These are phyloP conservation scores for Paramecium octaurelia DNA, from an alignment of 73 alveolate species.

Conservation along the genomic window DNA sequence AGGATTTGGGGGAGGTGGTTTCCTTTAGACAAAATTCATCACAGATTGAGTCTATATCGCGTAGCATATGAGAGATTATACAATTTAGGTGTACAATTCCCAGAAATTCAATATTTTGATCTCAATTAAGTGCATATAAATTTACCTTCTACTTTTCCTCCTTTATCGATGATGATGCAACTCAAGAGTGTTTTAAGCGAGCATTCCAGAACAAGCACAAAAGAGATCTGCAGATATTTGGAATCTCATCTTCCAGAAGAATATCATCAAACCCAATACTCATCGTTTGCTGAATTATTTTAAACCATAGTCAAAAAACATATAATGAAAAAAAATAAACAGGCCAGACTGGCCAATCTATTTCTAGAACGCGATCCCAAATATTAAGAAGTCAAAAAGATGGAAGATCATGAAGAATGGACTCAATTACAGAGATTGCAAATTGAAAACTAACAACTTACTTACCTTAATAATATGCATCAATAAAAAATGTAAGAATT, in stretches of 20 bases:
- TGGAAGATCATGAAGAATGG: conserved; percentile 18
- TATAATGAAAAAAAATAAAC: neutral
- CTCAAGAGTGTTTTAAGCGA: neutral
- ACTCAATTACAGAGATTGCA: neutral
- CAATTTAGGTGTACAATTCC: neutral
- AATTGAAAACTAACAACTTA: neutral
- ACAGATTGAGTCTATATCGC: neutral
- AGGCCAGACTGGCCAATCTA: neutral
- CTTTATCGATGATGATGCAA: neutral
- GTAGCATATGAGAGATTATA: neutral
- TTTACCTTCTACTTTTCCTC: neutral
- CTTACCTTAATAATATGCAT: neutral
- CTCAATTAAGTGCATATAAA: neutral
- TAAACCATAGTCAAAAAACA: neutral
- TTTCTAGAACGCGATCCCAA: neutral
- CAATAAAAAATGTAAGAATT: neutral
- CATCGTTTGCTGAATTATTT: neutral
- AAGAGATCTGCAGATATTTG: neutral
- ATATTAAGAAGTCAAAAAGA: conserved; percentile 3
- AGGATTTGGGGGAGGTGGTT: conserved; percentile 42
- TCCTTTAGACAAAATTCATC: conserved; percentile 3
- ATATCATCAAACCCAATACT: neutral
- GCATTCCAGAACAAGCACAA: neutral
- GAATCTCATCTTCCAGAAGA: neutral
- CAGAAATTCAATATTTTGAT: neutral